Percentiles rank a stretch among this genome's conserved stretches.
Evolutionary conservation across 495 filamentous ascomycete species (phyloP).

Genomic region (Lophium mytilinum): DNA sequence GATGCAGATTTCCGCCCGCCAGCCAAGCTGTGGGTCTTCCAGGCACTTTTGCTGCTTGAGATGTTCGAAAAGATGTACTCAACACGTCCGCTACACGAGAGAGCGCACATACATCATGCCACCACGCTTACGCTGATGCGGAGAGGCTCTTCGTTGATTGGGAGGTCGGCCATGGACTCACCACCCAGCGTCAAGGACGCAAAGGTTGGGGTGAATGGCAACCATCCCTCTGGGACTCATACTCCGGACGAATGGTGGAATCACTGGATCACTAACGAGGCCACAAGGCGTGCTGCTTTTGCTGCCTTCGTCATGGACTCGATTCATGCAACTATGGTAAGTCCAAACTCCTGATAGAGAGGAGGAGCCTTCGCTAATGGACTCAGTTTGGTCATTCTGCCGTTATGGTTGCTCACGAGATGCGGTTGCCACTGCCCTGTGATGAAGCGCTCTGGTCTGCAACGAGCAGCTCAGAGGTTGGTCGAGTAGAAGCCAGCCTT

Average conservation of each 20-base stretch:
- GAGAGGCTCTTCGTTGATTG: slow-evolving; percentile 82
- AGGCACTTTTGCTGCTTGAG: slow-evolving; percentile 81
- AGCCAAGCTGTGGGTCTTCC: slow-evolving; percentile 96
- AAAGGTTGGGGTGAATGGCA: slow-evolving; percentile 34
- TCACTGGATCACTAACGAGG: slow-evolving; percentile 92
- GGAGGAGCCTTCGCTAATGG: no score
- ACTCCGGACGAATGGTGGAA: slow-evolving; percentile 90
- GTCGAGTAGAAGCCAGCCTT: slow-evolving; percentile 73
- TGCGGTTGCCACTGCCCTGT: slow-evolving; percentile 84
- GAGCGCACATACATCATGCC: slow-evolving; percentile 94
- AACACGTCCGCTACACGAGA: slow-evolving; percentile 82
- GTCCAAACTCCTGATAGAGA: no score
- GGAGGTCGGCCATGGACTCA: slow-evolving; percentile 78
- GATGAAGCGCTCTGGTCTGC: slow-evolving; percentile 93
- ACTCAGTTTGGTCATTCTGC: slow-evolving; percentile 77
- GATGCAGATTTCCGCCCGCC: slow-evolving; percentile 87
- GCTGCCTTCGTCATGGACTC: slow-evolving; percentile 94
- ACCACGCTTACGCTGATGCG: slow-evolving; percentile 95
- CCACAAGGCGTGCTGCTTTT: slow-evolving; percentile 83
- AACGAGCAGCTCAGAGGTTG: slow-evolving; percentile 79
- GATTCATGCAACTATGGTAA: slow-evolving; percentile 81
- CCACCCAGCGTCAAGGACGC: slow-evolving; percentile 67
- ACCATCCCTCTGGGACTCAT: slow-evolving; percentile 34
- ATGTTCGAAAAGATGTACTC: slow-evolving; percentile 97
- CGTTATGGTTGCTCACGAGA: slow-evolving; percentile 95